These are phyloP conservation scores for Scheffersomyces amazonensis DNA, from an alignment of 805 yeast genomes.

Conservation along the genomic window DNA sequence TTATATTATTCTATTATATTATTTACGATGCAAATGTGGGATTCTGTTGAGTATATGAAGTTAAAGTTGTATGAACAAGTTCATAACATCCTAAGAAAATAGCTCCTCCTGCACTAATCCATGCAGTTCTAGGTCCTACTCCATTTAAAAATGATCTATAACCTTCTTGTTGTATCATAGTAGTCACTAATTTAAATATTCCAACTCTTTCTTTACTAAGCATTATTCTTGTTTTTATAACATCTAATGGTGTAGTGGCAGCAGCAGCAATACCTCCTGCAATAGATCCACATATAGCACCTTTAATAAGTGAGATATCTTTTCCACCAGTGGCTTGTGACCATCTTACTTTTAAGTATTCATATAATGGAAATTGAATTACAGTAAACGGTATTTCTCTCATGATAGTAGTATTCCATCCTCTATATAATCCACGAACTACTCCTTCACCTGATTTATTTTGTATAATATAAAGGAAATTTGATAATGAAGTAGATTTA, in stretches of 20 bases:
- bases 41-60: slow-evolving; percentile 2
- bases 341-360: slow-evolving; percentile 66
- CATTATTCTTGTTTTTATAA: slow-evolving; percentile 84
- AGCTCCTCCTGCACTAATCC: slow-evolving; percentile 99
- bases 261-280: slow-evolving; percentile 88
- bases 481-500: slow-evolving; percentile 59
- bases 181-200: slow-evolving; percentile 44
- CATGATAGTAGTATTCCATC: slow-evolving; percentile 89
- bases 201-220: slow-evolving; percentile 51
- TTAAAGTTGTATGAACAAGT: slow-evolving; percentile 45
- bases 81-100: slow-evolving; percentile 95
- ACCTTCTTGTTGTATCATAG: slow-evolving; percentile 72
- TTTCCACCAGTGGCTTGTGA: slow-evolving; percentile 31
- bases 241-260: slow-evolving; percentile 75
- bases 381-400: slow-evolving; percentile 96
- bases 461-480: slow-evolving; percentile 58
- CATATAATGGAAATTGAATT: slow-evolving; percentile 94
- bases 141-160: slow-evolving; percentile 71
- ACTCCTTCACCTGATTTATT: slow-evolving; percentile 78
- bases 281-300: slow-evolving; percentile 79
- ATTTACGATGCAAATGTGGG: neutral
- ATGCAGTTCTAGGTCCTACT: slow-evolving; percentile 91
- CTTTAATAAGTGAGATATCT: slow-evolving; percentile 61
- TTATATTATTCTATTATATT: neutral
- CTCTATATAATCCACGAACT: slow-evolving; percentile 78